Evolutionary conservation across 805 yeast genomes (phyloP), one percentile per base, ranked within the genome.

Genomic region (Saturnispora diversa): DNA sequence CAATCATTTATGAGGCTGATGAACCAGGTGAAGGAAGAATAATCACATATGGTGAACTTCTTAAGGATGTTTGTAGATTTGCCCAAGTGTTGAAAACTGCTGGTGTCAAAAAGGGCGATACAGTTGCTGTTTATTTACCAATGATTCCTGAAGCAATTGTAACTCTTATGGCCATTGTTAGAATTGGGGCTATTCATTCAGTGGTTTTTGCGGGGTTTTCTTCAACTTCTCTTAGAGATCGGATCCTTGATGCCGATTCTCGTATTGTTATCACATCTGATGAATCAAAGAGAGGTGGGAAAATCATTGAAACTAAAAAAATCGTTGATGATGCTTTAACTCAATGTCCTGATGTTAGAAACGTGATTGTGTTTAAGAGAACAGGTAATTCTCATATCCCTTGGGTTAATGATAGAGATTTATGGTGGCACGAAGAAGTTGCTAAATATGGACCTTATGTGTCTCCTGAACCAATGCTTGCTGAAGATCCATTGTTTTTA

Each of bases 191-290:
- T 11, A 67, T 83, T 45, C 94, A 84, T 60, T 80, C 90, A 2
- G 92, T 83, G 27, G 80, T 84, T 24, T 84, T 84, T 65, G 94
- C 94, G 22, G 94, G 94, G 5, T 84, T 84, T 62, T 75, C 83
- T 7, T 71, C 85, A 29, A 80, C 80, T 43, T 79, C 86, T 9
- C 66, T 81, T 47, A 68, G 74, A 45, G 90, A 81, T 60, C 72
- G 90, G 51, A 77, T 81, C 55, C 70, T 68, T 49, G 84, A 81
- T 54, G 92, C 88, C 28, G 63, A 72, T 51, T 80, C 85, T 31
- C 78, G 72, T 55, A 72, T 80, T 31, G 80, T 84, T 44, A 74
- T 84, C 57, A 84, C 94, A 45, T 72, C 85, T 46, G 92, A 84
- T 65, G 92, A 84, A 63, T 80, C 84, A 46, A 74, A 75, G 59